phyloP scores from a whole-genome alignment of 805 yeast genomes.

The Pichia eremophila region DNA sequence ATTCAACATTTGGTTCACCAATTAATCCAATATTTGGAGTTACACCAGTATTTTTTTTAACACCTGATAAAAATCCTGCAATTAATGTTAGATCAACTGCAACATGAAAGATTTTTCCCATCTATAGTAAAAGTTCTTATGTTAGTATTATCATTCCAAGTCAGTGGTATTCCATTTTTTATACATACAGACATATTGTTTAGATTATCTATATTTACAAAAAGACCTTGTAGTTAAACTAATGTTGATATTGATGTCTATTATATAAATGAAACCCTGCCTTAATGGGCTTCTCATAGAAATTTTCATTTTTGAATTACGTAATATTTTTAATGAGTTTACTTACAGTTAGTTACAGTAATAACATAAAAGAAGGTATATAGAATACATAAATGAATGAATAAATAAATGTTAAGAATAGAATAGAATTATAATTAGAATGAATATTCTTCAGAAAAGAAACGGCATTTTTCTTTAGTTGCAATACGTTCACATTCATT shows the following conservation, averaged over 20 bases:
- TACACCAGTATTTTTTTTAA: constrained; percentile 63
- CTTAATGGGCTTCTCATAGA: too few relatives aligned
- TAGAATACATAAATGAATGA: too few relatives aligned
- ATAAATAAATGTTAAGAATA: too few relatives aligned
- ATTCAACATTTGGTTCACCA: constrained; percentile 37
- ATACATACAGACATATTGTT: background rate
- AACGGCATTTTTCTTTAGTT: constrained; percentile 25
- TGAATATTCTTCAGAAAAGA: constrained; percentile 36
- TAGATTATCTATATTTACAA: too few relatives aligned
- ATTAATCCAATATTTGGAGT: constrained; percentile 44
- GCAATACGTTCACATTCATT: constrained; percentile 33
- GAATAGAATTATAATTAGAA: constrained; percentile 13
- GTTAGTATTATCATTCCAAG: background rate
- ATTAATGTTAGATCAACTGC: constrained; percentile 51
- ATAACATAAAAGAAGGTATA: too few relatives aligned
- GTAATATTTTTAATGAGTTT: too few relatives aligned
- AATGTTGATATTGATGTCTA: too few relatives aligned
- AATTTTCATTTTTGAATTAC: too few relatives aligned
- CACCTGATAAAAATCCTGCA: constrained; percentile 63
- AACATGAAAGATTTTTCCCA: constrained; percentile 44
- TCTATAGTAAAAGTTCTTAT: constrained; percentile 8
- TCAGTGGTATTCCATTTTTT: too few relatives aligned
- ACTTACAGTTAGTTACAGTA: too few relatives aligned
- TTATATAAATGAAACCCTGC: too few relatives aligned
- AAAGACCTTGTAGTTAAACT: too few relatives aligned